A percentile compares a stretch with the other conserved stretches of the same genome.
Conservation (phyloP, 2,329 filamentous ascomycete genomes). For the Tolypocladium tundrense region DNA sequence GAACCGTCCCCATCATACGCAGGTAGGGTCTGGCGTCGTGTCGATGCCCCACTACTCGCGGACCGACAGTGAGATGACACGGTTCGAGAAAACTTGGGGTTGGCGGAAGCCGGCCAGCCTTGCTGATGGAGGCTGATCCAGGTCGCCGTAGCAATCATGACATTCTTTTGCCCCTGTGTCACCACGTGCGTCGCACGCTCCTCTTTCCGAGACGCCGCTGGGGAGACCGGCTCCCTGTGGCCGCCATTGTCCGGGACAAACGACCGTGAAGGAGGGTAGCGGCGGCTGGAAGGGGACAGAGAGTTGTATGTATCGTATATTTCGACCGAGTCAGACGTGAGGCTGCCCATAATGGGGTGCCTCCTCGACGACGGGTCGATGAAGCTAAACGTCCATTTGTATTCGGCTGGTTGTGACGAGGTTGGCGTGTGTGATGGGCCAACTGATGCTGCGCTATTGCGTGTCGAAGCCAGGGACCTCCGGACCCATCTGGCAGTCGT, state of each 20-base stretch:
- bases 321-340: slow-evolving; percentile 54
- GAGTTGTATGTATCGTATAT: slow-evolving; percentile 59
- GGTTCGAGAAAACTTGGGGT: slow-evolving; percentile 16
- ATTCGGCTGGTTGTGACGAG: slow-evolving; percentile 25
- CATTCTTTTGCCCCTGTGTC: slow-evolving; percentile 20
- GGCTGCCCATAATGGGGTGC: slow-evolving; percentile 64
- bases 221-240: slow-evolving; percentile 10
- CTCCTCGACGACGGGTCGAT: slow-evolving; percentile 58
- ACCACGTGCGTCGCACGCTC: slow-evolving; percentile 20
- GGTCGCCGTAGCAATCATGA: slow-evolving; percentile 27
- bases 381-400: slow-evolving; percentile 66
- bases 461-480: slow-evolving; percentile 17
- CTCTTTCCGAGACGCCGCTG: slow-evolving; percentile 10
- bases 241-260: slow-evolving; percentile 14
- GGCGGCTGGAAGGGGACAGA: slow-evolving; percentile 38
- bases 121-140: slow-evolving; percentile 26
- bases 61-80: slow-evolving; percentile 14
- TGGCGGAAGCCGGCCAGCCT: slow-evolving; percentile 22
- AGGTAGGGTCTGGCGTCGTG: slow-evolving; percentile 7
- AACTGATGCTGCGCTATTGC: slow-evolving; percentile 7
- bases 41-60: slow-evolving; percentile 3
- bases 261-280: slow-evolving; percentile 33
- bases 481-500: slow-evolving; percentile 62
- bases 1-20: slow-evolving; percentile 3
- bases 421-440: slow-evolving; percentile 9